Percentiles rank a stretch among this genome's conserved stretches.
Conservation (phyloP, 352 stramenopile genomes). For the Pythium brassicae region DNA sequence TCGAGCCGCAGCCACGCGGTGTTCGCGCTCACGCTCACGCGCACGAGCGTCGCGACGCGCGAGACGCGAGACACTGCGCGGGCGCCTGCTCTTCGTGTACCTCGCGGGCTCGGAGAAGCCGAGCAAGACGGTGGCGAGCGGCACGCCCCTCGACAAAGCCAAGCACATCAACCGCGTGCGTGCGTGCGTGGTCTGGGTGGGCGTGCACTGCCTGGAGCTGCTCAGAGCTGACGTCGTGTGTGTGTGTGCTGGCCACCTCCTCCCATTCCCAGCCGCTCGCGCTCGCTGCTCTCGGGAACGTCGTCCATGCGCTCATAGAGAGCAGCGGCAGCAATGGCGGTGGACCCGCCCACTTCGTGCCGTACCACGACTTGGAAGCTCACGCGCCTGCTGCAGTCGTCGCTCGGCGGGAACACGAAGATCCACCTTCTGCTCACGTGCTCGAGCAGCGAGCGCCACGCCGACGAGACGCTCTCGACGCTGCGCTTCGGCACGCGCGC, state of each 20-base stretch:
- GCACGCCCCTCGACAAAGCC: slow-evolving; percentile 55
- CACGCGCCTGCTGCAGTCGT: slow-evolving; percentile 73
- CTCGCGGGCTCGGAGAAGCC: slow-evolving; percentile 66
- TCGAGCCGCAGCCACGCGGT: slow-evolving; percentile 73
- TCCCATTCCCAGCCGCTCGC: slow-evolving; percentile 55
- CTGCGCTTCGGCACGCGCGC: slow-evolving; percentile 88
- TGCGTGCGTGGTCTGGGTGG: neutral
- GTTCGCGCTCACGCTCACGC: slow-evolving; percentile 47
- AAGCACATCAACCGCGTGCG: slow-evolving; percentile 71
- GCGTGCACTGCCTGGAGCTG: neutral
- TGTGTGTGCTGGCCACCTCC: neutral
- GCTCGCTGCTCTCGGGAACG: slow-evolving; percentile 59
- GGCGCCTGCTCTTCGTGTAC: slow-evolving; percentile 56
- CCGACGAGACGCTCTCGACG: slow-evolving; percentile 81
- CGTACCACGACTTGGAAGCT: slow-evolving; percentile 89
- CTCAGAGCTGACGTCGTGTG: neutral
- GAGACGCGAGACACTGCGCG: slow-evolving; percentile 8
- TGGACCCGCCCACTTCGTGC: slow-evolving; percentile 28
- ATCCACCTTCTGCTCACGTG: slow-evolving; percentile 81
- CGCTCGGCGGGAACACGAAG: slow-evolving; percentile 83
- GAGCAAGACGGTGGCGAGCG: slow-evolving; percentile 46
- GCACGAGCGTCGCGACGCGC: slow-evolving; percentile 12
- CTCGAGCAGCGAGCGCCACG: slow-evolving; percentile 27
- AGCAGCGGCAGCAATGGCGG: slow-evolving; percentile 20
- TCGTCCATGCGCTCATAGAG: slow-evolving; percentile 62